phyloP scores from a whole-genome alignment of 352 stramenopile genomes.

The Pythium oligandrum region DNA sequence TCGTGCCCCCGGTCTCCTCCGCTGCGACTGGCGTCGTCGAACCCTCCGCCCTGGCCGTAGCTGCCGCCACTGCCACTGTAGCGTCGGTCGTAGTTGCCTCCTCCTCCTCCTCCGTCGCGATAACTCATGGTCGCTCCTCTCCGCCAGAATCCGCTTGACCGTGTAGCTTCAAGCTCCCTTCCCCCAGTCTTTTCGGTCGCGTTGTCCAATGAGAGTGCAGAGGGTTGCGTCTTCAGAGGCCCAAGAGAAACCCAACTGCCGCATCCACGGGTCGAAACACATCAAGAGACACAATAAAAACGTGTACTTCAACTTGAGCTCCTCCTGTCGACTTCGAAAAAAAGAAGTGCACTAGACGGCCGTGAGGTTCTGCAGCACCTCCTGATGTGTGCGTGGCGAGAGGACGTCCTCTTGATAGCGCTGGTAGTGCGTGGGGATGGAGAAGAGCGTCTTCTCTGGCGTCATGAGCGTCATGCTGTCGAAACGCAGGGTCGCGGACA shows the following conservation, averaged over 20 bases:
- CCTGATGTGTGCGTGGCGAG: slow-evolving; percentile 49
- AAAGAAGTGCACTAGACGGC: slow-evolving; percentile 16
- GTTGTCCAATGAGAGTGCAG: too few relatives aligned
- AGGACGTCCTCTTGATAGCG: slow-evolving; percentile 36
- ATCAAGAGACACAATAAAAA: too few relatives aligned
- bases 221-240: too few relatives aligned
- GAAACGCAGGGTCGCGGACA: slow-evolving; percentile 61
- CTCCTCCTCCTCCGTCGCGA: slow-evolving; percentile 17
- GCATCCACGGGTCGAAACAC: too few relatives aligned
- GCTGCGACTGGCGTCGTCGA: slow-evolving; percentile 9
- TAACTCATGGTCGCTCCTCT: slow-evolving; percentile 11
- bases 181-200: too few relatives aligned
- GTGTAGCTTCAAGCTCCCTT: too few relatives aligned
- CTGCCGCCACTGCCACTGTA: slow-evolving; percentile 1
- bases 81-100: slow-evolving; percentile 16
- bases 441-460: slow-evolving; percentile 26
- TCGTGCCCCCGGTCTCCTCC: slow-evolving; percentile 7
- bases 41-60: slow-evolving; percentile 8
- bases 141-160: too few relatives aligned
- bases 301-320: too few relatives aligned
- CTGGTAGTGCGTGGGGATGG: slow-evolving; percentile 28
- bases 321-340: too few relatives aligned
- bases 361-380: slow-evolving; percentile 53
- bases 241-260: too few relatives aligned
- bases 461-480: slow-evolving; percentile 36